These are phyloP conservation scores for Blastobotrys elegans DNA, from an alignment of 1,139 yeast species.

Conservation along the genomic window DNA sequence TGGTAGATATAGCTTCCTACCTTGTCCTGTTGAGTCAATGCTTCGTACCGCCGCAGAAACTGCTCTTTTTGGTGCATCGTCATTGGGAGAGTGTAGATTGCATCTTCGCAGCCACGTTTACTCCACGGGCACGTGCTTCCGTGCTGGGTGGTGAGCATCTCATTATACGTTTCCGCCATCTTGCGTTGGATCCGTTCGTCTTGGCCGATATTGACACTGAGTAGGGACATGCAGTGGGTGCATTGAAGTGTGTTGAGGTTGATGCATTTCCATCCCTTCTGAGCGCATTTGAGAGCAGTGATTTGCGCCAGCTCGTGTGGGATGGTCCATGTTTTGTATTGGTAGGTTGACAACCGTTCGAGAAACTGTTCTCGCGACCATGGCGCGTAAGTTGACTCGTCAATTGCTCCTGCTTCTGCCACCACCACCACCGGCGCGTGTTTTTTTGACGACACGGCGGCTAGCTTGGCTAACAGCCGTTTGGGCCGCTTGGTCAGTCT, in stretches of 20 bases:
- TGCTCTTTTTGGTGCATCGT: constrained; percentile 12
- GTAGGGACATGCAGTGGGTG: constrained; percentile 16
- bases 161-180: constrained; percentile 13
- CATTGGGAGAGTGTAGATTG: constrained; percentile 15
- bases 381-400: constrained; percentile 18
- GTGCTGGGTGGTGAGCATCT: constrained; percentile 16
- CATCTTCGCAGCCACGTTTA: constrained; percentile 15
- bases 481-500: not conserved
- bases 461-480: not conserved
- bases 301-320: constrained; percentile 16
- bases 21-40: not conserved
- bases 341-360: constrained; percentile 19
- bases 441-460: not conserved
- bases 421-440: not conserved
- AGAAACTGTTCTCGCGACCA: constrained; percentile 23
- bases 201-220: constrained; percentile 19
- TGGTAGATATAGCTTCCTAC: constrained; percentile 1
- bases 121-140: constrained; percentile 20
- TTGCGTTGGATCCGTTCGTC: constrained; percentile 13
- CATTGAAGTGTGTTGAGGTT: constrained; percentile 20
- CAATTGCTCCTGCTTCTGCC: not conserved
- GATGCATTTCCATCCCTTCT: constrained; percentile 20
- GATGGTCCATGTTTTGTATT: constrained; percentile 19
- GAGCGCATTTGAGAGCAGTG: constrained; percentile 20
- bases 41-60: constrained; percentile 2